phyloP scores from a whole-genome alignment of 2,329 filamentous ascomycete species.

The Biscogniauxia sp. region DNA sequence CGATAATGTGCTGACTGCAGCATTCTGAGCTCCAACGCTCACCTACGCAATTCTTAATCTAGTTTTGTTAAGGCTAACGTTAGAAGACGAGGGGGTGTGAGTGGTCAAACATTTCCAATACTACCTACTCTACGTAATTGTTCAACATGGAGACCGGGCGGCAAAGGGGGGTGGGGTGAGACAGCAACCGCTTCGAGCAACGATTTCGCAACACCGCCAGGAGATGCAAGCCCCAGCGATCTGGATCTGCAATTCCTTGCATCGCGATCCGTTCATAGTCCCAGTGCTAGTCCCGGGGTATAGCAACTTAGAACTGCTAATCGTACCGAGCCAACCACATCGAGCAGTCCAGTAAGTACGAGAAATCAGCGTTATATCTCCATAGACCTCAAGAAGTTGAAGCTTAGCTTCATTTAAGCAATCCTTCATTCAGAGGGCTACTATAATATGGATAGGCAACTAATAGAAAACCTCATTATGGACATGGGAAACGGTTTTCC shows the following conservation, averaged over 20 bases:
- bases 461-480: too few relatives aligned
- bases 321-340: background rate
- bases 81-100: background rate
- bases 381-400: too few relatives aligned
- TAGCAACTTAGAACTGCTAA: background rate
- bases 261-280: background rate
- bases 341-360: background rate
- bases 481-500: too few relatives aligned
- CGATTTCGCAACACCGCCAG: background rate
- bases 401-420: too few relatives aligned
- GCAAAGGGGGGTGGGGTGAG: background rate
- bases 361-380: too few relatives aligned
- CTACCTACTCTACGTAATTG: background rate
- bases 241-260: background rate
- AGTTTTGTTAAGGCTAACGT: background rate
- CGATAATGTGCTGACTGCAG: too few relatives aligned
- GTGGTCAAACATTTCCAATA: background rate
- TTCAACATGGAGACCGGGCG: background rate
- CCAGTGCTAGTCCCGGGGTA: background rate
- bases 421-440: too few relatives aligned
- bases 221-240: background rate
- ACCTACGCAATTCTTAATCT: too few relatives aligned
- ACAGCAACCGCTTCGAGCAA: background rate
- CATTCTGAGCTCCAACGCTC: too few relatives aligned
- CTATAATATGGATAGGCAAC: too few relatives aligned